Conservation (phyloP, 1,284 basidiomycete species). For the Cerrena zonata region DNA sequence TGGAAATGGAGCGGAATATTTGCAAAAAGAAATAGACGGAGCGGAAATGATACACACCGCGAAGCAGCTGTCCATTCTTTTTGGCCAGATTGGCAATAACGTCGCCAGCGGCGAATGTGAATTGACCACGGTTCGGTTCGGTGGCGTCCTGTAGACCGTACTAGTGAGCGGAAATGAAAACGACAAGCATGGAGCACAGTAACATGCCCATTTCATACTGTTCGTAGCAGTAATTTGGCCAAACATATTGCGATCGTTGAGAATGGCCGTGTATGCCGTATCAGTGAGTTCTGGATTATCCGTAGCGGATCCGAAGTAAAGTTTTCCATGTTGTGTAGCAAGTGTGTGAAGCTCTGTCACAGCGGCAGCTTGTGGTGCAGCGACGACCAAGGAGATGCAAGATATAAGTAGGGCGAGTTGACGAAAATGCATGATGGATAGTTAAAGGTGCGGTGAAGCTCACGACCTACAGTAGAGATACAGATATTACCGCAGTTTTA, state of each 20-base stretch:
- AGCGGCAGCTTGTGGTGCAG: neutral
- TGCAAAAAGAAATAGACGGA: no score
- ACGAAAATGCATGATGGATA: no score
- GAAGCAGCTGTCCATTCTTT: slow-evolving; percentile 36
- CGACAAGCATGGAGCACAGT: neutral
- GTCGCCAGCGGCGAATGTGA: slow-evolving; percentile 40
- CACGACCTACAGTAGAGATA: no score
- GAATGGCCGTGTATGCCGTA: slow-evolving; percentile 35
- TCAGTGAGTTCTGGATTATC: slow-evolving; percentile 51
- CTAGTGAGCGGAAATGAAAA: neutral
- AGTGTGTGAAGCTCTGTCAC: slow-evolving; percentile 28
- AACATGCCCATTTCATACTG: slow-evolving; percentile 50
- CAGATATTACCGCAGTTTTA: no score
- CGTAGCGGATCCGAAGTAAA: slow-evolving; percentile 56
- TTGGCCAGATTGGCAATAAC: slow-evolving; percentile 38
- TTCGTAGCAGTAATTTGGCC: slow-evolving; percentile 48
- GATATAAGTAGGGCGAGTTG: neutral
- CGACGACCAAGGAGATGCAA: neutral
- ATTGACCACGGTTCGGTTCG: slow-evolving; percentile 41
- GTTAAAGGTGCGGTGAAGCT: no score
- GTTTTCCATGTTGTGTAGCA: slow-evolving; percentile 46
- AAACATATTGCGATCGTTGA: slow-evolving; percentile 41
- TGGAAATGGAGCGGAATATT: neutral
- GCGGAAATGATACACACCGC: slow-evolving; percentile 25
- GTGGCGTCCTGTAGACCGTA: slow-evolving; percentile 36